Conservation (phyloP, 2,329 filamentous ascomycete genomes). For the Pseudogymnoascus verrucosus region DNA sequence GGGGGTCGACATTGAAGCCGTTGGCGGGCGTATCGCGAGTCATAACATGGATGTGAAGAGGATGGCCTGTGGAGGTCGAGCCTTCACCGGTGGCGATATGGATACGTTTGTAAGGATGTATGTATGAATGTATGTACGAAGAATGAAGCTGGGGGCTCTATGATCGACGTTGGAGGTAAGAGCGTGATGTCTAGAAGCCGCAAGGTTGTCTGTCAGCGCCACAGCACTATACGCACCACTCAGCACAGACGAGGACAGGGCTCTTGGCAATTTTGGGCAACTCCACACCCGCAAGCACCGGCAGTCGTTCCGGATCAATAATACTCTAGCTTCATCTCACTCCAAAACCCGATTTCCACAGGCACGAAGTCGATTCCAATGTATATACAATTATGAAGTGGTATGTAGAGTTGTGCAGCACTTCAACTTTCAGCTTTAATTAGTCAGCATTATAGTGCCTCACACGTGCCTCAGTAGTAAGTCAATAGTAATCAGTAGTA, state of each 20-base stretch:
- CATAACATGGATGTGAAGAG: conserved; percentile 36
- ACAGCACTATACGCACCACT: background rate
- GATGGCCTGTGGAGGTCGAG: background rate
- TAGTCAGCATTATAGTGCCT: background rate
- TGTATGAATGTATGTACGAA: background rate
- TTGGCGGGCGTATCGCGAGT: conserved; percentile 35
- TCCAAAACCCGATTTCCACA: background rate
- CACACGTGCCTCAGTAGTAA: background rate
- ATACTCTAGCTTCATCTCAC: background rate
- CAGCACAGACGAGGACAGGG: background rate
- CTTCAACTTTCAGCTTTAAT: background rate
- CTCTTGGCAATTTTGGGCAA: background rate
- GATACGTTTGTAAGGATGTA: background rate
- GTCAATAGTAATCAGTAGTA: too few species aligned
- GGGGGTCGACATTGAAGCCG: conserved; percentile 16
- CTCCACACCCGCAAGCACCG: background rate
- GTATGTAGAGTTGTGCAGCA: too few species aligned
- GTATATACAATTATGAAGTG: background rate
- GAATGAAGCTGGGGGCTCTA: background rate
- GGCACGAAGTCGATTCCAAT: background rate
- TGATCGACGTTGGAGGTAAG: conserved; percentile 2
- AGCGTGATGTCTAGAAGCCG: background rate
- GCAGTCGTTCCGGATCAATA: background rate
- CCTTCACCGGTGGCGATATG: background rate
- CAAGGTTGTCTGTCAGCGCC: background rate